Percentiles rank a stretch among this genome's conserved stretches.
These are phyloP conservation scores for Sporothrix euskadiensis DNA, from an alignment of 2,329 filamentous ascomycete genomes.

Conservation along the genomic window DNA sequence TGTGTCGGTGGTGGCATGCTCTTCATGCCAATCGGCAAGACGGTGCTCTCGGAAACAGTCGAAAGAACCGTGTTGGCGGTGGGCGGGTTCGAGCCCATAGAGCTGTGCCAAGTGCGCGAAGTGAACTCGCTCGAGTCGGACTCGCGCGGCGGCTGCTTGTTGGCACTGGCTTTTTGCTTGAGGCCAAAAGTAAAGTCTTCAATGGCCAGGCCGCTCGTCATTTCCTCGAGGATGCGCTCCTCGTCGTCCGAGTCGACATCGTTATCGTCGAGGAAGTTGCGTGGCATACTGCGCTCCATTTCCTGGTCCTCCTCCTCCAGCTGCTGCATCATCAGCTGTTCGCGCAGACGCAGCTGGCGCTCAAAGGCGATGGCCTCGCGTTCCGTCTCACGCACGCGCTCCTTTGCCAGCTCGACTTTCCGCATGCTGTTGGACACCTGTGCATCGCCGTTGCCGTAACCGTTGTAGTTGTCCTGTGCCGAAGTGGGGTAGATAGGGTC, in stretches of 20 bases:
- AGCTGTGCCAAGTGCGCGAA: constrained; percentile 78
- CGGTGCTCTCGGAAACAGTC: constrained; percentile 65
- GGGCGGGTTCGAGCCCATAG: constrained; percentile 66
- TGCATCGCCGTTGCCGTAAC: constrained; percentile 44
- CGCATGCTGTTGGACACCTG: constrained; percentile 58
- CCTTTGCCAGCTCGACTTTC: constrained; percentile 73
- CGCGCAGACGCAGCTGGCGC: constrained; percentile 55
- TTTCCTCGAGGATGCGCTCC: constrained; percentile 79
- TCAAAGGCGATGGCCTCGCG: constrained; percentile 65
- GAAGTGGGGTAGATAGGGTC: constrained; percentile 42
- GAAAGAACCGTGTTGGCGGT: constrained; percentile 68
- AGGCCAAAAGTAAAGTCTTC: constrained; percentile 79
- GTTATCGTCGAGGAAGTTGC: constrained; percentile 55
- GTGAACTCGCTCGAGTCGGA: constrained; percentile 80
- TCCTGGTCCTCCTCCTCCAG: constrained; percentile 44
- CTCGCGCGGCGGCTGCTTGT: constrained; percentile 70
- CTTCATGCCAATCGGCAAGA: constrained; percentile 35
- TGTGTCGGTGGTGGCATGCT: constrained; percentile 50
- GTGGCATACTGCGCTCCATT: constrained; percentile 45
- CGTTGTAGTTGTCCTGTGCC: constrained; percentile 34
- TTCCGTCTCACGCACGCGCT: constrained; percentile 72
- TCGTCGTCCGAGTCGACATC: constrained; percentile 69
- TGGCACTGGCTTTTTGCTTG: constrained; percentile 51
- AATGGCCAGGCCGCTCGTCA: constrained; percentile 79
- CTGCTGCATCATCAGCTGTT: constrained; percentile 43